These are phyloP conservation scores for Alliaria petiolata DNA, from an alignment of 345 rosid genomes.

Conservation along the genomic window DNA sequence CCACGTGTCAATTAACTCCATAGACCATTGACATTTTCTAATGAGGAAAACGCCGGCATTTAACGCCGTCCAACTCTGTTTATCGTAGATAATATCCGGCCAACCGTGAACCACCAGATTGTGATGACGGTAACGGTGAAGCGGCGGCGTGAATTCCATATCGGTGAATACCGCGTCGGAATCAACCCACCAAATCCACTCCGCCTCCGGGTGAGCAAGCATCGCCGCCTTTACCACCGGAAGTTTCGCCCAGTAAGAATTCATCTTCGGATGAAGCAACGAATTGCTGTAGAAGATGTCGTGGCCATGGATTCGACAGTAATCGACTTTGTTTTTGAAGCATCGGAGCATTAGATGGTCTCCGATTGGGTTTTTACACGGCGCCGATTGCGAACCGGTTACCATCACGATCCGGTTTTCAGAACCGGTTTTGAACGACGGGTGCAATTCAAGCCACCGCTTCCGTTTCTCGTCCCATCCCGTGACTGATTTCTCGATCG, in stretches of 20 bases:
- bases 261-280: constrained; percentile 75
- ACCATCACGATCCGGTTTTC: constrained; percentile 58
- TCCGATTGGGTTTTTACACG: constrained; percentile 80
- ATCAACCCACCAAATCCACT: constrained; percentile 99
- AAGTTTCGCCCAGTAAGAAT: constrained; percentile 72
- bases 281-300: constrained; percentile 79
- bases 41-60: constrained; percentile 86
- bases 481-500: constrained; percentile 47
- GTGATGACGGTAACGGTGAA: constrained; percentile 58
- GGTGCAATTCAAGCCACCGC: constrained; percentile 69
- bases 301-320: constrained; percentile 74
- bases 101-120: constrained; percentile 90
- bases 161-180: constrained; percentile 91
- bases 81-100: constrained; percentile 52
- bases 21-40: constrained; percentile 95
- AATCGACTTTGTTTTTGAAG: constrained; percentile 92
- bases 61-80: constrained; percentile 78
- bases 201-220: constrained; percentile 97
- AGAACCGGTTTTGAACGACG: constrained; percentile 57
- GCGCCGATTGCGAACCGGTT: constrained; percentile 79
- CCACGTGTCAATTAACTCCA: constrained; percentile 86
- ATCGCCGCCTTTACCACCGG: constrained; percentile 76
- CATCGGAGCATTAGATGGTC: constrained; percentile 71
- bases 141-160: constrained; percentile 79
- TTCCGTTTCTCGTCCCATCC: constrained; percentile 78